Percentiles rank a stretch among this genome's conserved stretches.
phyloP scores from a whole-genome alignment of 192 early-diverging fungal genomes.

The Coemansia sp. region DNA sequence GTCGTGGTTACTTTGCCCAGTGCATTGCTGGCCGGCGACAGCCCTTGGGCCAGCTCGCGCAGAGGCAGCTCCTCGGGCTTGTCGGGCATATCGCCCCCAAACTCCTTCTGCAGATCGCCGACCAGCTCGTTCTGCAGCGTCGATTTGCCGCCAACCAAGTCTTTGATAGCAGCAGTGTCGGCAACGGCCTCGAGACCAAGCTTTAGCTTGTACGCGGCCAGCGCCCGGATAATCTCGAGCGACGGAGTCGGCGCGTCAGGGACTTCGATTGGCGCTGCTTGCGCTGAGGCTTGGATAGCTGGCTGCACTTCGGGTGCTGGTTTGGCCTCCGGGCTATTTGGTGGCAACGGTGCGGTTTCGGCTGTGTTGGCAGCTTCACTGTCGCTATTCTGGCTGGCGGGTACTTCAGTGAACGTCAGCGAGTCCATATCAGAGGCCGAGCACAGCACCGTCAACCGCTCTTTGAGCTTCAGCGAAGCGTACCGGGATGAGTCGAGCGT shows the following conservation, averaged over 20 bases:
- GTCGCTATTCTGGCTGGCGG: background rate
- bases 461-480: background rate
- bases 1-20: slow-evolving; percentile 80
- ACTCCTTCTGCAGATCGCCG: slow-evolving; percentile 92
- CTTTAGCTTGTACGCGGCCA: slow-evolving; percentile 92
- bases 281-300: no score
- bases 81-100: slow-evolving; percentile 75
- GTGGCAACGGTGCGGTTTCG: background rate
- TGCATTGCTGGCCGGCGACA: slow-evolving; percentile 57
- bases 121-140: slow-evolving; percentile 96
- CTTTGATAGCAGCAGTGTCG: slow-evolving; percentile 63
- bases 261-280: slow-evolving; percentile 1
- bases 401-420: slow-evolving; percentile 57
- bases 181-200: slow-evolving; percentile 69
- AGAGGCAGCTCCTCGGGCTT: slow-evolving; percentile 89
- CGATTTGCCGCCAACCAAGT: slow-evolving; percentile 92
- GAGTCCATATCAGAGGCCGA: slow-evolving; percentile 59
- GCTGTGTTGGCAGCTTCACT: slow-evolving; percentile 4
- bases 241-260: slow-evolving; percentile 55
- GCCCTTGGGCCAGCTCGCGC: slow-evolving; percentile 67
- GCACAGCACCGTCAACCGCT: slow-evolving; percentile 65
- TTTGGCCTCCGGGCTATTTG: background rate
- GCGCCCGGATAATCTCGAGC: slow-evolving; percentile 68
- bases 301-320: no score
- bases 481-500: slow-evolving; percentile 60